Percentiles rank a stretch among this genome's conserved stretches.
These are phyloP conservation scores for Teunomyces tritomae DNA, from an alignment of 805 yeast genomes.

Conservation along the genomic window DNA sequence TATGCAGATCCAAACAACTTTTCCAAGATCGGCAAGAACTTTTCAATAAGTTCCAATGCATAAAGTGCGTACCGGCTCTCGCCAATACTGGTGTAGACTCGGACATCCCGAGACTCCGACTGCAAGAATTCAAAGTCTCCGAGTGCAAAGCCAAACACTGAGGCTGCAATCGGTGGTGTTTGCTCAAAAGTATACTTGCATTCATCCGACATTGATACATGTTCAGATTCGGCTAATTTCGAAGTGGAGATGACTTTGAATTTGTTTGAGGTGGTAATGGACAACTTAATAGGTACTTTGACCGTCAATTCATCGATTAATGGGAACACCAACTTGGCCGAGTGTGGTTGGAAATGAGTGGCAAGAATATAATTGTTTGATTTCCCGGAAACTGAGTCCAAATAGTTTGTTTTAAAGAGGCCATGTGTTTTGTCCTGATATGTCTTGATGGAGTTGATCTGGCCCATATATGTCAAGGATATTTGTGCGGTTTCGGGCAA, in stretches of 20 bases:
- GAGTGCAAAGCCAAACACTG: constrained; percentile 64
- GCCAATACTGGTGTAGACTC: constrained; percentile 57
- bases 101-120: constrained; percentile 36
- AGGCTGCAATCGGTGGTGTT: constrained; percentile 60
- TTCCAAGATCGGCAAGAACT: constrained; percentile 49
- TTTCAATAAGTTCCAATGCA: constrained; percentile 48
- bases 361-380: constrained; percentile 55
- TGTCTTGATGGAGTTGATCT: constrained; percentile 48
- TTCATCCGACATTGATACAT: constrained; percentile 21
- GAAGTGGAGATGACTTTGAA: constrained; percentile 56
- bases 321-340: constrained; percentile 63
- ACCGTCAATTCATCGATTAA: constrained; percentile 62
- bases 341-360: constrained; percentile 71
- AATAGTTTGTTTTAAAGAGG: constrained; percentile 64
- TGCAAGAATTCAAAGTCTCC: constrained; percentile 61
- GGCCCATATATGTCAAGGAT: constrained; percentile 47
- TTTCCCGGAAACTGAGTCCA: constrained; percentile 47
- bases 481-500: constrained; percentile 12
- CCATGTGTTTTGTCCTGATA: constrained; percentile 60
- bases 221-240: constrained; percentile 20
- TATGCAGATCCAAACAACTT: constrained; percentile 41
- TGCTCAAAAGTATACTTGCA: constrained; percentile 41
- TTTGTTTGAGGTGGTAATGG: constrained; percentile 42
- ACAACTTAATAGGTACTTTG: constrained; percentile 51
- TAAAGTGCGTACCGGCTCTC: constrained; percentile 45